phyloP scores from a whole-genome alignment of 106 monocot genomes.

The Allium cepa region DNA sequence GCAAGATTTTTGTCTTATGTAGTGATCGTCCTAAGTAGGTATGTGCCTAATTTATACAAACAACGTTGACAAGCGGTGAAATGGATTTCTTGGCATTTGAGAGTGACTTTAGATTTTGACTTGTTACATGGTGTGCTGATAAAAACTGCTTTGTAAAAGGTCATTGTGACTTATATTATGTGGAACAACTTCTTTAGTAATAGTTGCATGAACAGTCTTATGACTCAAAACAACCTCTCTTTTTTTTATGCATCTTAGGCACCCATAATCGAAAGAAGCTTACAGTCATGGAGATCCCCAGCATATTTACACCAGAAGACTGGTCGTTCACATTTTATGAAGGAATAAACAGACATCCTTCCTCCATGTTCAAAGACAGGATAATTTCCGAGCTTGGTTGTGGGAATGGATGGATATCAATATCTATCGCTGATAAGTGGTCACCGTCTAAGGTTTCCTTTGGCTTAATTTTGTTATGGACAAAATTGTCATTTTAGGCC shows the following conservation, averaged over 20 bases:
- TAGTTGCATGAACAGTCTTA: not conserved
- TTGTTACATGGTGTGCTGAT: too few species aligned
- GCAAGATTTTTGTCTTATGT: too few species aligned
- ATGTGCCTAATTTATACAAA: too few species aligned
- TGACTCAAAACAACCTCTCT: not conserved
- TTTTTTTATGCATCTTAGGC: slow-evolving; percentile 23
- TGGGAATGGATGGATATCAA: slow-evolving; percentile 99
- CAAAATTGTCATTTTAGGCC: not conserved
- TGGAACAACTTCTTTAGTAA: not conserved
- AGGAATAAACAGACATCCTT: slow-evolving; percentile 86
- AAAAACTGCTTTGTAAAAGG: too few species aligned
- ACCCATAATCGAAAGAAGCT: slow-evolving; percentile 57
- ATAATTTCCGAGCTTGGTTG: slow-evolving; percentile 82
- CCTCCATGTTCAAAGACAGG: slow-evolving; percentile 82
- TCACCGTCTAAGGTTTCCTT: slow-evolving; percentile 67
- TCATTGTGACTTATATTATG: too few species aligned
- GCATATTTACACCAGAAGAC: slow-evolving; percentile 97
- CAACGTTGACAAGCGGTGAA: too few species aligned
- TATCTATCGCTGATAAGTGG: slow-evolving; percentile 91
- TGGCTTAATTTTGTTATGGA: not conserved
- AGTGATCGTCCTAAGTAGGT: too few species aligned
- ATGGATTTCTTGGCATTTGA: too few species aligned
- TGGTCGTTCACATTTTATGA: slow-evolving; percentile 99
- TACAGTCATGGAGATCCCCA: slow-evolving; percentile 89
- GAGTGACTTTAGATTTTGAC: too few species aligned